Conservation (phyloP, 2,329 filamentous ascomycete genomes). For the Parastagonospora avenae region DNA sequence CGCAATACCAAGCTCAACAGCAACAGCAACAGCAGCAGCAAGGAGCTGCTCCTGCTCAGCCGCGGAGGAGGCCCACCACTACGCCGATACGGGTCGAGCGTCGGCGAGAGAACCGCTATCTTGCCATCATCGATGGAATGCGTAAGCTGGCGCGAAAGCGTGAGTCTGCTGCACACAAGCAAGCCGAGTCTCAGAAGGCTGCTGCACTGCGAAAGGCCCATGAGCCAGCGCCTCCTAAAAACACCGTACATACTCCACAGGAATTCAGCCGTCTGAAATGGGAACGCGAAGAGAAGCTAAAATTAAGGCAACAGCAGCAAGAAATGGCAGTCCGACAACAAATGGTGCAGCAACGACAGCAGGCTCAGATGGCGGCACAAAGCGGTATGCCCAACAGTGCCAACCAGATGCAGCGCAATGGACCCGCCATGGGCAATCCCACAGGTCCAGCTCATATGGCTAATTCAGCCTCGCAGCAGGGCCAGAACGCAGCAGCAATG, state of each 20-base stretch:
- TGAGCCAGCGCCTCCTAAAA: slow-evolving; percentile 66
- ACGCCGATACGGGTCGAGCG: slow-evolving; percentile 83
- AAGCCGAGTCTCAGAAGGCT: slow-evolving; percentile 72
- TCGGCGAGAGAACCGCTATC: slow-evolving; percentile 81
- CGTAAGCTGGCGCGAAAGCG: slow-evolving; percentile 93
- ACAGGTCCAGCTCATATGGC: slow-evolving; percentile 38
- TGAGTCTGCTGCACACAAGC: slow-evolving; percentile 83
- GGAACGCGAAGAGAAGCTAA: slow-evolving; percentile 76
- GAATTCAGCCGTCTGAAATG: slow-evolving; percentile 90
- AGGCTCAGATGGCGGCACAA: slow-evolving; percentile 46
- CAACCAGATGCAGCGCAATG: slow-evolving; percentile 50
- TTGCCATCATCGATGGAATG: slow-evolving; percentile 92
- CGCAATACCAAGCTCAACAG: slow-evolving; percentile 61
- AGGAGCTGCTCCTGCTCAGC: slow-evolving; percentile 54
- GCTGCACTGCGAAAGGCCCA: slow-evolving; percentile 83
- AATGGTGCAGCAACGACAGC: slow-evolving; percentile 40
- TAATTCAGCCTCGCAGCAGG: slow-evolving; percentile 34
- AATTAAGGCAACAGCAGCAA: slow-evolving; percentile 62
- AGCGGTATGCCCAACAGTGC: slow-evolving; percentile 44
- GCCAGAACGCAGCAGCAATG: slow-evolving; percentile 39
- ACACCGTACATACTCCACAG: slow-evolving; percentile 73
- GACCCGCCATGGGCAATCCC: slow-evolving; percentile 43
- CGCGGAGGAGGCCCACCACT: slow-evolving; percentile 70
- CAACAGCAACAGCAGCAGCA: slow-evolving; percentile 61
- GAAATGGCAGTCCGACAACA: slow-evolving; percentile 54